Evolutionary conservation across 768 basidiomycete species (phyloP), one percentile per base, ranked within the genome.

Genomic region (Pleurotus salmoneostramineus): DNA sequence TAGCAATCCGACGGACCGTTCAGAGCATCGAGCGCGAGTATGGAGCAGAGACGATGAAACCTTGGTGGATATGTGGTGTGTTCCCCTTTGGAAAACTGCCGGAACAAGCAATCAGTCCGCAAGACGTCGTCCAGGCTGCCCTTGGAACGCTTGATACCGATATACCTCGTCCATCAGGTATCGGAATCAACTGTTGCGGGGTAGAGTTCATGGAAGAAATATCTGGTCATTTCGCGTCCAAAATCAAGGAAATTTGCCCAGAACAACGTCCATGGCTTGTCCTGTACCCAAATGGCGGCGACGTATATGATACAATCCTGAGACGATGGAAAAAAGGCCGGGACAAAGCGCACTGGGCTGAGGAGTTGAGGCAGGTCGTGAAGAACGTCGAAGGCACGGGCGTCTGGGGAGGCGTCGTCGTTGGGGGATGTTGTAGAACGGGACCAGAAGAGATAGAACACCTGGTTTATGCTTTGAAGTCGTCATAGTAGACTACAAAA

Each of bases 161-260:
- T 33, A 32, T 15, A 37, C 70, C 69, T 1, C 57, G 64, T 40
- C 87, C 85, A 0, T 69, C 72, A 34, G 89, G 78, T 0, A 71
- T 92, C 12, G 91, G 91, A 0, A 80, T 93, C 61, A 93, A 94
- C 66, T 94, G 90, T 69, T 88, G 89, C 0, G 72, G 70, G 1
- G 64, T 80, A 14, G 68, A 74, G 36, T 71, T 75, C 62, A 60
- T 89, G n/a, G 65, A 72, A 1, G 46, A 49, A 0, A 65, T 87
- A 21, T 62, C 81, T 21, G 60, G 44, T 3, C 69, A 75, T 31
- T 77, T 83, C 65, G 66, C 69, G 10, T 52, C 50, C 4, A 67
- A 57, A 47, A 62, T 63, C 44, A 45, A 40, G 51, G 56, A 56
- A 56, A 60, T 14, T 37, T 60, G 17, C 57, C 7, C 15, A 56